Conservation (phyloP, 352 stramenopile genomes). For the Phytophthora hibernalis region DNA sequence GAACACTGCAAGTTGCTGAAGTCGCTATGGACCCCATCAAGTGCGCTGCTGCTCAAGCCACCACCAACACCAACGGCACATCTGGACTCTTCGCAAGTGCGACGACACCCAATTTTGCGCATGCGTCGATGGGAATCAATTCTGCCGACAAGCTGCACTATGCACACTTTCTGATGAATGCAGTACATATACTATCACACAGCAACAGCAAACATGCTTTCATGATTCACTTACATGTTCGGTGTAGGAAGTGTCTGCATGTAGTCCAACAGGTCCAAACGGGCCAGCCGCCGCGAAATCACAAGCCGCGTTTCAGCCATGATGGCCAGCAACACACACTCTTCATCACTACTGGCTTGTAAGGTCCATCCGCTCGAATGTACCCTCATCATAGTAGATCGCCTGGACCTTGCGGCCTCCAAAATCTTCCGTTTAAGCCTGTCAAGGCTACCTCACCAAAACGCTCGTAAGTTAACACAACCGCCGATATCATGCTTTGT, state of each 20-base stretch:
- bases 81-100: not conserved
- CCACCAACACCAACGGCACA: not conserved
- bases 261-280: no score
- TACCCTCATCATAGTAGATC: conserved; percentile 82
- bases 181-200: not conserved
- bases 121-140: not conserved
- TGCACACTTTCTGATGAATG: conserved; percentile 7
- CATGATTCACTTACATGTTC: conserved; percentile 20
- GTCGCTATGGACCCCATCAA: not conserved
- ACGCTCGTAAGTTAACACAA: not conserved
- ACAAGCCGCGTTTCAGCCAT: no score
- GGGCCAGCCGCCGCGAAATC: no score
- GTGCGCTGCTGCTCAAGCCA: not conserved
- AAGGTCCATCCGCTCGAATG: conserved; percentile 75
- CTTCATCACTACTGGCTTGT: conserved; percentile 35
- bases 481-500: conserved; percentile 5
- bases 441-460: conserved; percentile 53
- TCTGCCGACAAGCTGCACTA: not conserved
- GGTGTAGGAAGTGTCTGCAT: not conserved
- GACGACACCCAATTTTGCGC: not conserved
- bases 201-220: conserved; percentile 16
- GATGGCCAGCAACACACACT: no score
- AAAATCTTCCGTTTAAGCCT: conserved; percentile 90
- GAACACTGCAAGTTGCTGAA: not conserved
- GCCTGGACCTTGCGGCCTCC: conserved; percentile 87